Evolutionary conservation across 257 asterid genomes (phyloP).

Genomic region (Lycium ferocissimum): DNA sequence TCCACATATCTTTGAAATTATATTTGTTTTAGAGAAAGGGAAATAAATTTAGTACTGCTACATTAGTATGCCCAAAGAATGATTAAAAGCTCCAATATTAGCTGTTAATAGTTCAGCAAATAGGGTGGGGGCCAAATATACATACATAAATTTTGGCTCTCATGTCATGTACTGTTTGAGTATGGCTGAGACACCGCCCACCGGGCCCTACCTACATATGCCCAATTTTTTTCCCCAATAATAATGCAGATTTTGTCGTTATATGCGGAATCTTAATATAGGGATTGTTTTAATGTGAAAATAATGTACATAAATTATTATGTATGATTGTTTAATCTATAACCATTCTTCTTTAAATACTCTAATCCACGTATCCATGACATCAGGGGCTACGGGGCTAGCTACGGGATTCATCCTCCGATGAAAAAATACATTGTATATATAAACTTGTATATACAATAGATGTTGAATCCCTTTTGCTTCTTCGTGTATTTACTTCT

Average conservation of each 20-base stretch:
- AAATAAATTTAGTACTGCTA: neutral
- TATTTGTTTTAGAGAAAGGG: neutral
- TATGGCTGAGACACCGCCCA: neutral
- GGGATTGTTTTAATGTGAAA: too few relatives aligned
- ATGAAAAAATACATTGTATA: too few relatives aligned
- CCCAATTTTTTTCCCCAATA: neutral
- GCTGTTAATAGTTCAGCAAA: neutral
- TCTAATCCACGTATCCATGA: too few relatives aligned
- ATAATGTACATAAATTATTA: too few relatives aligned
- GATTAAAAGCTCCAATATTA: neutral
- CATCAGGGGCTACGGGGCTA: too few relatives aligned
- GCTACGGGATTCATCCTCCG: too few relatives aligned
- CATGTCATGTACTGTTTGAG: neutral
- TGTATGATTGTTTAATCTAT: too few relatives aligned
- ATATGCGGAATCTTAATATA: too few relatives aligned
- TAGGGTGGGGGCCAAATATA: neutral
- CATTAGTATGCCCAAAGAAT: neutral
- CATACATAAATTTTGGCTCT: neutral
- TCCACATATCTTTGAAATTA: constrained; percentile 1
- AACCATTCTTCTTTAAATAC: too few relatives aligned
- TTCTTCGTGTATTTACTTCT: too few relatives aligned
- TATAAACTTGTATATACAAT: too few relatives aligned
- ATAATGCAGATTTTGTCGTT: neutral
- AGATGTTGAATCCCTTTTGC: too few relatives aligned
- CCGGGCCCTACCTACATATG: neutral